phyloP scores from a whole-genome alignment of 176 grass and related monocot species.

The Pharus latifolius region DNA sequence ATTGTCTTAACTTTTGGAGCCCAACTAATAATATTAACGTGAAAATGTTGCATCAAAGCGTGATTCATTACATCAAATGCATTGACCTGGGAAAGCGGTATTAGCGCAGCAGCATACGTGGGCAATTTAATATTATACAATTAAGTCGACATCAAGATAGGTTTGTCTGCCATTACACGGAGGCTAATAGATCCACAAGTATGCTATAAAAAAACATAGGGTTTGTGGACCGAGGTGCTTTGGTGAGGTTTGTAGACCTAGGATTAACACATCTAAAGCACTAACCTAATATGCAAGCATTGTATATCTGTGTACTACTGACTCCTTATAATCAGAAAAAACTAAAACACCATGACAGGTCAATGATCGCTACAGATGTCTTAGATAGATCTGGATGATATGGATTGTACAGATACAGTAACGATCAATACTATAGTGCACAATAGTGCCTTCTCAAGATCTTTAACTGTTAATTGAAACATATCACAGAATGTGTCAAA shows the following conservation, averaged over 20 bases:
- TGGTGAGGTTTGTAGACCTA: slow-evolving; percentile 18
- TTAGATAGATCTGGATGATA: slow-evolving; percentile 7
- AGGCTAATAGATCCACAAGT: slow-evolving; percentile 23
- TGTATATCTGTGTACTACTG: slow-evolving; percentile 8
- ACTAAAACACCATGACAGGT: not conserved
- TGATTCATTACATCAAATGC: slow-evolving; percentile 22
- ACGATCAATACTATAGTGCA: not conserved
- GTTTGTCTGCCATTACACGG: slow-evolving; percentile 38
- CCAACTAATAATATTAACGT: slow-evolving; percentile 9
- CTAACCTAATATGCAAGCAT: slow-evolving; percentile 13
- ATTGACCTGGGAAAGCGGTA: slow-evolving; percentile 9
- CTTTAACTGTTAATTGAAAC: not conserved
- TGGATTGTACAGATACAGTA: not conserved
- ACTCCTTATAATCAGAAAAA: slow-evolving; percentile 15
- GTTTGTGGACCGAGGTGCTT: slow-evolving; percentile 27
- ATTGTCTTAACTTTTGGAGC: slow-evolving; percentile 15
- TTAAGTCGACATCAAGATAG: slow-evolving; percentile 25
- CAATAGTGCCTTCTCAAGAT: slow-evolving; percentile 3
- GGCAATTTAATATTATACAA: slow-evolving; percentile 21
- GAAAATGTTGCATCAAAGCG: slow-evolving; percentile 10
- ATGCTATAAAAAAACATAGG: slow-evolving; percentile 2
- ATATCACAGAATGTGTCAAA: no score
- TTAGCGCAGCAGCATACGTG: slow-evolving; percentile 12
- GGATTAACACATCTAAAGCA: slow-evolving; percentile 41
- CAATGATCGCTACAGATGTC: slow-evolving; percentile 19